Percentiles rank a stretch among this genome's conserved stretches.
These are phyloP conservation scores for Cucumis cinereus DNA, from an alignment of 306 rosid genomes.

Conservation along the genomic window DNA sequence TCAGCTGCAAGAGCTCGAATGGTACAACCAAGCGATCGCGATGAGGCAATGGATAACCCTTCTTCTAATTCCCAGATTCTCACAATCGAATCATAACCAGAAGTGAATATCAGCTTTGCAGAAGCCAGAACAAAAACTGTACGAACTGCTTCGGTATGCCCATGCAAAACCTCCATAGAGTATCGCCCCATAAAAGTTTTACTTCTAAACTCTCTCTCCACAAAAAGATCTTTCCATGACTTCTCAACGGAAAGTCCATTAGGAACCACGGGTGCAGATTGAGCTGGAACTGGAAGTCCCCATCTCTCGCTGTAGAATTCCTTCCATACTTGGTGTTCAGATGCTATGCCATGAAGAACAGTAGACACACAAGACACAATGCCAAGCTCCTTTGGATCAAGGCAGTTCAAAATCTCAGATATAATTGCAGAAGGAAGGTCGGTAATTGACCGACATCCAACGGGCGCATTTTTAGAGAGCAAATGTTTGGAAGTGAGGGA, in stretches of 20 bases:
- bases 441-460: constrained; percentile 33
- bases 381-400: constrained; percentile 88
- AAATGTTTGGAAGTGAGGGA: constrained; percentile 19
- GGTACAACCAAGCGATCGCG: constrained; percentile 71
- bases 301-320: constrained; percentile 84
- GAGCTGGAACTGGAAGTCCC: constrained; percentile 66
- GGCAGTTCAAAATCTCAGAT: constrained; percentile 72
- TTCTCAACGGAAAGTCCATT: constrained; percentile 34
- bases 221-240: constrained; percentile 79
- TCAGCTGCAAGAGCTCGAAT: constrained; percentile 86
- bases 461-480: constrained; percentile 23
- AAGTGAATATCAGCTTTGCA: constrained; percentile 67
- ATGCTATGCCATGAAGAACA: constrained; percentile 41
- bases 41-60: constrained; percentile 66
- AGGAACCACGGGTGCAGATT: constrained; percentile 22
- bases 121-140: constrained; percentile 74
- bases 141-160: constrained; percentile 75
- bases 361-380: constrained; percentile 69
- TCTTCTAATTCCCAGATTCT: constrained; percentile 89
- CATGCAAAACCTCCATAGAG: constrained; percentile 64
- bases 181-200: constrained; percentile 84
- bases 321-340: constrained; percentile 95
- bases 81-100: constrained; percentile 83
- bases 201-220: constrained; percentile 91
- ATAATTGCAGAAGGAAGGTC: constrained; percentile 73